Evolutionary conservation across 768 basidiomycete genomes (phyloP), one percentile per base, ranked within the genome.

Genomic region (Naganishia friedmannii): DNA sequence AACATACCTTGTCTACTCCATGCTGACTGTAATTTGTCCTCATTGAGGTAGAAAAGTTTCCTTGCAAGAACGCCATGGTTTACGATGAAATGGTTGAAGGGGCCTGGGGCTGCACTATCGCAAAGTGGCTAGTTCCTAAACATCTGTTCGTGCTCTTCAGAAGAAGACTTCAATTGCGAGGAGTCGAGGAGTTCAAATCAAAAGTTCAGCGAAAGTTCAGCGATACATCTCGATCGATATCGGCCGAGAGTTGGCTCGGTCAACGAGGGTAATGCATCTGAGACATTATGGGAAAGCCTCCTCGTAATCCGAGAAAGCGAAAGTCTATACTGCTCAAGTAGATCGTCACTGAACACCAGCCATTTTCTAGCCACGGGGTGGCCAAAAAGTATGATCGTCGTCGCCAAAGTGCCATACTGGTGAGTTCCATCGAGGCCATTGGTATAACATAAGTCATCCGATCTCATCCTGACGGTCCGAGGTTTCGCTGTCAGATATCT

Each of bases 1-100:
- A 26, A 51, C 83, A 15, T 75, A 86, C 88, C 75, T 88, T 85
- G 65, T 85, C 86, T 4, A 89, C 88, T 0, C 88, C 88, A 70
- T 84, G 82, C 46, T 84, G 82, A 70, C 74, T 74, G 72, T 86
- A 86, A 74, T 86, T 86, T 51, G 83, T 82, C 28, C 85, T 76
- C 85, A 86, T 86, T 21, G 85, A 85, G 70, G 81, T 76, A 39
- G 77, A 77, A n/a, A 80, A 63, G 56, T 80, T 81, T 2, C 78
- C 79, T 54, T 78, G 76, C 19, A 31, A n/a, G 7, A 39, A 32
- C 12, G 54, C 54, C 54, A 55, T 51, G 19, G 48, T 51, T 5
- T 46, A 17, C 15, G 12, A 51, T n/a, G n/a, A 51, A 21, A 21
- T 7, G 48, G 6, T 51, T 15, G 17, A 46, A 3, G 12, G 19